Evolutionary conservation across 2,329 filamentous ascomycete species (phyloP).

Genomic region (Coniochaeta hoffmannii): DNA sequence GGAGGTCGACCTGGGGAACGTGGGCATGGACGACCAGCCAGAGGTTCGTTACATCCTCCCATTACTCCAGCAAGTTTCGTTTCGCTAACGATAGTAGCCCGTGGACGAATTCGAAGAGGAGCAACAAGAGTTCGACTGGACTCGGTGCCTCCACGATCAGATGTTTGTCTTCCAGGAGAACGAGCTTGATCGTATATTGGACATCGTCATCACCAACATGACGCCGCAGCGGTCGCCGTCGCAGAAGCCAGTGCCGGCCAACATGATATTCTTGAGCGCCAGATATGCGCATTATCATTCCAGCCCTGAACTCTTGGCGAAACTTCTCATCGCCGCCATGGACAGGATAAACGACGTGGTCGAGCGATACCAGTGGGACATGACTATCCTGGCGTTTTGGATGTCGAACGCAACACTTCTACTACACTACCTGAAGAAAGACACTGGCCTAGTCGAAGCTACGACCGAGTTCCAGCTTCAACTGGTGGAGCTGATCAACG

Average conservation of each 20-base stretch:
- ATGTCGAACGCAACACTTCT: constrained; percentile 93
- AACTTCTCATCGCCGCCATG: constrained; percentile 78
- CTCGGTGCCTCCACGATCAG: constrained; percentile 87
- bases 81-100: constrained; percentile 36
- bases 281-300: constrained; percentile 96
- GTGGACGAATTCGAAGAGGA: constrained; percentile 81
- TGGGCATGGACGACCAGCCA: constrained; percentile 91
- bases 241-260: constrained; percentile 97
- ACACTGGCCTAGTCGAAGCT: constrained; percentile 68
- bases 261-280: constrained; percentile 92
- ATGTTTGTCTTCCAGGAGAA: constrained; percentile 99
- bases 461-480: constrained; percentile 89
- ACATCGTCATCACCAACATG: constrained; percentile 97
- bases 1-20: constrained; percentile 90
- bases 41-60: constrained; percentile 49
- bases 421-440: constrained; percentile 96
- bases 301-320: constrained; percentile 73
- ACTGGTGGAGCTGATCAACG: constrained; percentile 89
- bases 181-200: constrained; percentile 83
- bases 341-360: constrained; percentile 96
- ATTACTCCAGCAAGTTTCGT: not conserved
- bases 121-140: constrained; percentile 92
- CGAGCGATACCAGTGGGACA: constrained; percentile 96
- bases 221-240: constrained; percentile 88
- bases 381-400: constrained; percentile 99